Evolutionary conservation across 257 asterid species (phyloP).

Genomic region (Nicotiana obtusifolia): DNA sequence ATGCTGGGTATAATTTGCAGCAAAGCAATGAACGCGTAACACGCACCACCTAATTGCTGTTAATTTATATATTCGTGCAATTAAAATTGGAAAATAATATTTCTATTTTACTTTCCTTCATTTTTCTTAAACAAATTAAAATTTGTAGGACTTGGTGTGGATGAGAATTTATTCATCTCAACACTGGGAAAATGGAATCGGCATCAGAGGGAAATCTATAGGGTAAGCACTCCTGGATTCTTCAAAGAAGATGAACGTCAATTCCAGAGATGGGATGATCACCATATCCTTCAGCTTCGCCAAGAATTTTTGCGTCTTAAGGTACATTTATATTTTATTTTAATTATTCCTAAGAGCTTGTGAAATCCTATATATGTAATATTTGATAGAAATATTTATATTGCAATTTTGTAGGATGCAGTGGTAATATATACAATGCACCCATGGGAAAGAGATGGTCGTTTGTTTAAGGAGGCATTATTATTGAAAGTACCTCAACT

Average conservation of each 20-base stretch:
- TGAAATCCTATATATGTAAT: not conserved
- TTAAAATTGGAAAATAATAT: not conserved
- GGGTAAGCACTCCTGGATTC: conserved; percentile 49
- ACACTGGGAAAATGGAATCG: conserved; percentile 64
- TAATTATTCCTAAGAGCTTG: too few species aligned
- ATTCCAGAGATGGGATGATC: conserved; percentile 72
- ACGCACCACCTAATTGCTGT: too few species aligned
- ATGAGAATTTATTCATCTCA: conserved; percentile 58
- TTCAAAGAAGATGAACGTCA: conserved; percentile 73
- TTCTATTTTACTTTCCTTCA: not conserved
- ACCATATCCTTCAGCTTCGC: conserved; percentile 56
- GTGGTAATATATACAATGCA: conserved; percentile 81
- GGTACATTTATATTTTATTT: conserved; percentile 27
- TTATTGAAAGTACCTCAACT: conserved; percentile 33
- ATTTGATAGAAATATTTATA: not conserved
- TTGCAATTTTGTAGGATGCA: conserved; percentile 41
- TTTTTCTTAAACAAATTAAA: not conserved
- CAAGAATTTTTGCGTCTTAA: conserved; percentile 78
- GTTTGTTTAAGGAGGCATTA: conserved; percentile 53
- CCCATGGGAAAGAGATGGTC: conserved; percentile 93
- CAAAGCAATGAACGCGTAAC: too few species aligned
- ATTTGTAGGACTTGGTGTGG: conserved; percentile 67
- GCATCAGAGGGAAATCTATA: conserved; percentile 47
- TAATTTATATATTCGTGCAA: too few species aligned
- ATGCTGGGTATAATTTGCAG: too few species aligned